phyloP scores from a whole-genome alignment of 805 yeast species.

The Yarrowia bubula region DNA sequence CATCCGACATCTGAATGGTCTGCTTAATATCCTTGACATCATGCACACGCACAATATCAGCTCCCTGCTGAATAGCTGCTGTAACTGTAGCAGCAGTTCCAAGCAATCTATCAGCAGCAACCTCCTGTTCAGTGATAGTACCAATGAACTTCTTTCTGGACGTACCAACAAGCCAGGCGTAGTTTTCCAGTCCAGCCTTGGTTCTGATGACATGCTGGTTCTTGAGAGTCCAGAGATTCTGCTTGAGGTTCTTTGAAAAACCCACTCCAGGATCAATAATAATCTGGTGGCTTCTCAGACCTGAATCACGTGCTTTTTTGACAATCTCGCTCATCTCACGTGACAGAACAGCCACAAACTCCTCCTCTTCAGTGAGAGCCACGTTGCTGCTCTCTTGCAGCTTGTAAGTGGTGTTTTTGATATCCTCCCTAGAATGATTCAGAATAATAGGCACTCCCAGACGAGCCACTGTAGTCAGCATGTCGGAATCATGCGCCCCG shows the following conservation, averaged over 20 bases:
- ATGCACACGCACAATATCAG: slow-evolving; percentile 86
- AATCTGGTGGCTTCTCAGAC: slow-evolving; percentile 85
- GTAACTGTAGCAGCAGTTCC: slow-evolving; percentile 77
- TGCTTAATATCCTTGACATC: slow-evolving; percentile 64
- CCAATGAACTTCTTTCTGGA: slow-evolving; percentile 89
- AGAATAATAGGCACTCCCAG: slow-evolving; percentile 69
- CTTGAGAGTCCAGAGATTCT: slow-evolving; percentile 65
- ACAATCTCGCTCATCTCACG: slow-evolving; percentile 63
- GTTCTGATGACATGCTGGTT: slow-evolving; percentile 34
- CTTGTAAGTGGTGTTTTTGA: slow-evolving; percentile 60
- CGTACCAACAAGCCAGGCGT: slow-evolving; percentile 80
- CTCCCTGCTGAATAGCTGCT: slow-evolving; percentile 67
- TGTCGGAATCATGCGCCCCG: slow-evolving; percentile 65
- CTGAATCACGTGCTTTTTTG: slow-evolving; percentile 53
- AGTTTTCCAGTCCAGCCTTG: slow-evolving; percentile 36
- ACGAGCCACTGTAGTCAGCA: slow-evolving; percentile 68
- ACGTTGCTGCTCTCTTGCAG: slow-evolving; percentile 39
- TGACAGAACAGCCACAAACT: slow-evolving; percentile 54
- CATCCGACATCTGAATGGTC: slow-evolving; percentile 65
- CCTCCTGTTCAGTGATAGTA: slow-evolving; percentile 55
- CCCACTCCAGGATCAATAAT: slow-evolving; percentile 95
- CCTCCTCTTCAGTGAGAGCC: slow-evolving; percentile 33
- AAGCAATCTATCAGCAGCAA: slow-evolving; percentile 60
- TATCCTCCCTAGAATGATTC: slow-evolving; percentile 83
- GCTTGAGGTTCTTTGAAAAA: slow-evolving; percentile 78